These are phyloP conservation scores for Agrocybe praecox DNA, from an alignment of 768 basidiomycete species.

Conservation along the genomic window DNA sequence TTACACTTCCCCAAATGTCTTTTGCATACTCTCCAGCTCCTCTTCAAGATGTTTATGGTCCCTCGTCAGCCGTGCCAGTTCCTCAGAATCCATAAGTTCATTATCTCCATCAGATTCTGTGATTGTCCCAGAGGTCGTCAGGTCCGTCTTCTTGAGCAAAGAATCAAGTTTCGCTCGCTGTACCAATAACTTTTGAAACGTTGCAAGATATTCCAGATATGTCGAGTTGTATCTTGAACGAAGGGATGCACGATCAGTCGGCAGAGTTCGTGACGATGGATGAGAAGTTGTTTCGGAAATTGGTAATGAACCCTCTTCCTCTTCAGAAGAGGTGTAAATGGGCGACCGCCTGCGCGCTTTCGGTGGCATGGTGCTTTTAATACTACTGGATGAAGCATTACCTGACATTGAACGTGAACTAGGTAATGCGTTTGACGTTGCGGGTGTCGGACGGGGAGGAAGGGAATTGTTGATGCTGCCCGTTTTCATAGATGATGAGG, in stretches of 20 bases:
- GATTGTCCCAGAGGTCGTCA: slow-evolving; percentile 32
- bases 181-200: slow-evolving; percentile 46
- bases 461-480: slow-evolving; percentile 42
- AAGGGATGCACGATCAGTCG: slow-evolving; percentile 52
- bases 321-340: slow-evolving; percentile 66
- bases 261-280: slow-evolving; percentile 30
- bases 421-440: slow-evolving; percentile 20
- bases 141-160: slow-evolving; percentile 44
- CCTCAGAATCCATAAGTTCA: slow-evolving; percentile 57
- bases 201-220: slow-evolving; percentile 53
- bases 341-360: slow-evolving; percentile 58
- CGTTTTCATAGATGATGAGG: slow-evolving; percentile 14
- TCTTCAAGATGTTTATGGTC: slow-evolving; percentile 49
- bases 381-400: slow-evolving; percentile 10
- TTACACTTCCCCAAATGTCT: slow-evolving; percentile 9
- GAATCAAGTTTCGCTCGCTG: slow-evolving; percentile 56
- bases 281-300: slow-evolving; percentile 11
- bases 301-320: slow-evolving; percentile 23
- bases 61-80: slow-evolving; percentile 43
- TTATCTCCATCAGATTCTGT: slow-evolving; percentile 58
- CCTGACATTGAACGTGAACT: slow-evolving; percentile 22
- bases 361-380: slow-evolving; percentile 9
- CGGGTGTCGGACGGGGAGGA: slow-evolving; percentile 31
- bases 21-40: slow-evolving; percentile 55
- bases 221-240: slow-evolving; percentile 53